Conservation (phyloP, 2,329 filamentous ascomycete species). For the Dendrostoma leiphaemia region DNA sequence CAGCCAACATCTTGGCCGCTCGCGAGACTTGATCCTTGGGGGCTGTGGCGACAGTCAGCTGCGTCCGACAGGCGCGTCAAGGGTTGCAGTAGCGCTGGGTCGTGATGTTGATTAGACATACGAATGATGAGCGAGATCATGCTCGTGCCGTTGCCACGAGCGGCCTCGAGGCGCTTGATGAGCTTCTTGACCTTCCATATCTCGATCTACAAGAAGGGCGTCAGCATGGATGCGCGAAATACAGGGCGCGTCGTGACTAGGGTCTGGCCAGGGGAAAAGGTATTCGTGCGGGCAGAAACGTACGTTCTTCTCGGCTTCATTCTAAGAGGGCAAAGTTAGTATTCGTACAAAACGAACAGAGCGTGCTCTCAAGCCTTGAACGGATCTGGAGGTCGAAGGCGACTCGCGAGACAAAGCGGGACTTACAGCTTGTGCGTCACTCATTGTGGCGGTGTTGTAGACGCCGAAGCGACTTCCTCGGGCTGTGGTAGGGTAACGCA, state of each 20-base stretch:
- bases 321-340: not conserved
- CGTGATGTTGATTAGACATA: slow-evolving; percentile 44
- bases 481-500: slow-evolving; percentile 2
- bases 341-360: not conserved
- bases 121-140: slow-evolving; percentile 99
- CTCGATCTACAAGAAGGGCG: slow-evolving; percentile 53
- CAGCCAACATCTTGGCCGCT: slow-evolving; percentile 98
- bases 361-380: not conserved
- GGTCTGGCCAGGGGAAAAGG: not conserved
- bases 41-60: slow-evolving; percentile 50
- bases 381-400: not conserved
- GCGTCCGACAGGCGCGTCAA: slow-evolving; percentile 14
- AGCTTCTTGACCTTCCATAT: slow-evolving; percentile 99
- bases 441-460: slow-evolving; percentile 63
- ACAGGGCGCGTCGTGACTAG: not conserved
- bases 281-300: slow-evolving; percentile 30
- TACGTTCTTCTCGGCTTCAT: slow-evolving; percentile 95
- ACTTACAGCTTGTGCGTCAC: slow-evolving; percentile 65
- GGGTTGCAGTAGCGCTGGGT: slow-evolving; percentile 7
- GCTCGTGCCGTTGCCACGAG: slow-evolving; percentile 96
- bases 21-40: slow-evolving; percentile 98
- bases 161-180: slow-evolving; percentile 96
- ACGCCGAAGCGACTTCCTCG: slow-evolving; percentile 19
- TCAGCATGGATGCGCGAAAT: slow-evolving; percentile 24
- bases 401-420: not conserved